phyloP scores from a whole-genome alignment of 257 asterid genomes.

The Solanum piurae region DNA sequence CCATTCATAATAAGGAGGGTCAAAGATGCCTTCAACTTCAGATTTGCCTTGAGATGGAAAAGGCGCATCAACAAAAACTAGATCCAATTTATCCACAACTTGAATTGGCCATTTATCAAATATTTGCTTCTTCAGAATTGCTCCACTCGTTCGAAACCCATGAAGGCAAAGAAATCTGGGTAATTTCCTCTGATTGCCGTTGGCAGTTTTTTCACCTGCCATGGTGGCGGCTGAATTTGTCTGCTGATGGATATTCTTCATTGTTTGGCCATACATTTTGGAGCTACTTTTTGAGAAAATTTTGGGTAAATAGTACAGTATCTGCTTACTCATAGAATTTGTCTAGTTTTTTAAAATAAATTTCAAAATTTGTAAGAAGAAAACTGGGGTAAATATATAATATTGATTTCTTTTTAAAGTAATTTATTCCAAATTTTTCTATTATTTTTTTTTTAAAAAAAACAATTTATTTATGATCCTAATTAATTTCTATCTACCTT shows the following conservation, averaged over 20 bases:
- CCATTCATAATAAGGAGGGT: slow-evolving; percentile 97
- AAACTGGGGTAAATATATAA: not conserved
- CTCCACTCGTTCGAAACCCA: slow-evolving; percentile 86
- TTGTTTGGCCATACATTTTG: not conserved
- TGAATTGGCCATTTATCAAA: slow-evolving; percentile 65
- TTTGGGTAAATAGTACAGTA: not conserved
- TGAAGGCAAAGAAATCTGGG: slow-evolving; percentile 73
- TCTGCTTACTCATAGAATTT: not conserved
- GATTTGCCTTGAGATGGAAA: slow-evolving; percentile 68
- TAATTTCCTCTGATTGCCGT: slow-evolving; percentile 18
- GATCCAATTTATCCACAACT: slow-evolving; percentile 56
- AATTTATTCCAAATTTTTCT: too few species aligned
- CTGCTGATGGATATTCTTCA: not conserved
- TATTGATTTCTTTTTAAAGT: not conserved
- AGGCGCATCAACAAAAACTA: slow-evolving; percentile 76
- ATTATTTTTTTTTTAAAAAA: too few species aligned
- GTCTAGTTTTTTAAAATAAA: not conserved
- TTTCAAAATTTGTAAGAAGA: not conserved
- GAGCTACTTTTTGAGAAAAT: not conserved
- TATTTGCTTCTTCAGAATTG: slow-evolving; percentile 57
- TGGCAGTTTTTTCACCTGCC: not conserved
- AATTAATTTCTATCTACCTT: too few species aligned
- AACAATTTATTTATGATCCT: too few species aligned
- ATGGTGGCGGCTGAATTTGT: not conserved
- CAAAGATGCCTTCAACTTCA: slow-evolving; percentile 81